These are phyloP conservation scores for Pseudophaeomoniella oleicola DNA, from an alignment of 2,329 filamentous ascomycete species.

Conservation along the genomic window DNA sequence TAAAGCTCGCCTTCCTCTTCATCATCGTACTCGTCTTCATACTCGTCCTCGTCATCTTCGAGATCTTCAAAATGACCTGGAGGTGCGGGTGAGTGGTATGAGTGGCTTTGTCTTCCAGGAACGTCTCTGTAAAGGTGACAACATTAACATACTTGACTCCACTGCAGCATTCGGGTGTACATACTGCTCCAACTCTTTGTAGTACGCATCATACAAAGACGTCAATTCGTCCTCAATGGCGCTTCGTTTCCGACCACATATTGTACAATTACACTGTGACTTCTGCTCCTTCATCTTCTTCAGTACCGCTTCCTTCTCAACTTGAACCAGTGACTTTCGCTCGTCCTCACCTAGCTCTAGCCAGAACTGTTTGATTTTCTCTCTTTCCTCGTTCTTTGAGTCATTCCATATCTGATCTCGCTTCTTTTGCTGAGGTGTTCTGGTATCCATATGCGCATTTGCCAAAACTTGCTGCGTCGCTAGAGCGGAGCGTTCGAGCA, in stretches of 20 bases:
- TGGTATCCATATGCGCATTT: slow-evolving; percentile 20
- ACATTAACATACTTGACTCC: slow-evolving; percentile 41
- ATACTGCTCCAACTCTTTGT: slow-evolving; percentile 94
- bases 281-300: slow-evolving; percentile 99
- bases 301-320: slow-evolving; percentile 94
- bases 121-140: slow-evolving; percentile 29
- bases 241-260: slow-evolving; percentile 88
- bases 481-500: slow-evolving; percentile 24
- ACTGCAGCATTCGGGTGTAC: slow-evolving; percentile 65
- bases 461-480: slow-evolving; percentile 28
- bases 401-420: slow-evolving; percentile 96
- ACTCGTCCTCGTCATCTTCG: slow-evolving; percentile 38
- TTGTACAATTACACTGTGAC: slow-evolving; percentile 94
- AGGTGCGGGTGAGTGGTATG: slow-evolving; percentile 31
- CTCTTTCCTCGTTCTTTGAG: slow-evolving; percentile 81
- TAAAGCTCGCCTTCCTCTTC: slow-evolving; percentile 56
- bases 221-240: slow-evolving; percentile 97
- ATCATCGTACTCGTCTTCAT: slow-evolving; percentile 48
- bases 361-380: slow-evolving; percentile 98
- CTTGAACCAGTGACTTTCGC: slow-evolving; percentile 87
- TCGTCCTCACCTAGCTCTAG: slow-evolving; percentile 86
- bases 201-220: slow-evolving; percentile 95
- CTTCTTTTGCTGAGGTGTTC: slow-evolving; percentile 32
- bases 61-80: slow-evolving; percentile 52
- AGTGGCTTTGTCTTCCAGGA: slow-evolving; percentile 20